Percentiles rank a stretch among this genome's conserved stretches.
Evolutionary conservation across 148 eudicot species (phyloP).

Genomic region (Rhododendron simsii): DNA sequence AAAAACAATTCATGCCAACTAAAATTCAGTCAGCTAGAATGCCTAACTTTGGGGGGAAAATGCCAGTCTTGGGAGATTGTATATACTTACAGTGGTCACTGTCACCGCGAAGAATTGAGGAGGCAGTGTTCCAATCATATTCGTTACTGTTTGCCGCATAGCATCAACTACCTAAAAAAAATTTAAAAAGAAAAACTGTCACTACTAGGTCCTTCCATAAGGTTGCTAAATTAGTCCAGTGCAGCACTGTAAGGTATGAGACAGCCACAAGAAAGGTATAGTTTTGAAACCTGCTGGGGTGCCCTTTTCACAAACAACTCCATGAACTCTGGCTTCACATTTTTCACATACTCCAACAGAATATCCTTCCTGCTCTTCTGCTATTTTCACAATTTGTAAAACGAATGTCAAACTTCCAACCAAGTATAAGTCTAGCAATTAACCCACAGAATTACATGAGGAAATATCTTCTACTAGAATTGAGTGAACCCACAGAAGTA

Average conservation of each 20-base stretch:
- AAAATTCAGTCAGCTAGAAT: constrained; percentile 7
- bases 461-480: not conserved
- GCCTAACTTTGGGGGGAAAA: not conserved
- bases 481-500: too few relatives aligned
- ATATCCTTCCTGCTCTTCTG: constrained; percentile 70
- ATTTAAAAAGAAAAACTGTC: not conserved
- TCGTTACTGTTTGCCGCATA: constrained; percentile 90
- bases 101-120: constrained; percentile 85
- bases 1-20: not conserved
- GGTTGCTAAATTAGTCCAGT: not conserved
- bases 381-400: constrained; percentile 19
- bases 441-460: not conserved
- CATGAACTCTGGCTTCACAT: constrained; percentile 86
- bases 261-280: not conserved
- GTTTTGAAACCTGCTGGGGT: constrained; percentile 59
- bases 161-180: constrained; percentile 75
- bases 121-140: constrained; percentile 90
- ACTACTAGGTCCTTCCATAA: not conserved
- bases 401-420: not conserved
- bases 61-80: not conserved
- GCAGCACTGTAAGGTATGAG: not conserved
- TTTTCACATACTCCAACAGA: constrained; percentile 74
- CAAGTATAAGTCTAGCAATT: not conserved
- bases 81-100: constrained; percentile 73
- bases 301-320: constrained; percentile 86